Conservation (phyloP, 2,329 filamentous ascomycete species). For the Arthroderma sp. region DNA sequence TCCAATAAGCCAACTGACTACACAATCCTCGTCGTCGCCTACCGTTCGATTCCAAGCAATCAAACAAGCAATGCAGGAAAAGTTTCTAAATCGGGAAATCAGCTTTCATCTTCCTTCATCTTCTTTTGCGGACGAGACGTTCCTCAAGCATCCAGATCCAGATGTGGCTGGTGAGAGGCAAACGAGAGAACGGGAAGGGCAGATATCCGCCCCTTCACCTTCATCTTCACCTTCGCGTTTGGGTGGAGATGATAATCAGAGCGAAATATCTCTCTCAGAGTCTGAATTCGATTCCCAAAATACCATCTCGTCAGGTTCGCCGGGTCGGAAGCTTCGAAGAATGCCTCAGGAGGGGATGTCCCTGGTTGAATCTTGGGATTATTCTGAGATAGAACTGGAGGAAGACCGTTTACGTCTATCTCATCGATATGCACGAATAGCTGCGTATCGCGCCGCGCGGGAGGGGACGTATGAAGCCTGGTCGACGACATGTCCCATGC, state of each 20-base stretch:
- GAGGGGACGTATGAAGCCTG: constrained; percentile 32
- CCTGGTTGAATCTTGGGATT: no score
- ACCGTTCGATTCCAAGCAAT: constrained; percentile 8
- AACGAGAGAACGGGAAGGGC: constrained; percentile 1
- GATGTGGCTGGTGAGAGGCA: not conserved
- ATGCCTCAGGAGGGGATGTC: no score
- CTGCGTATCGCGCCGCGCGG: constrained; percentile 29
- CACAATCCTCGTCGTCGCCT: constrained; percentile 1
- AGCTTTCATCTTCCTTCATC: constrained; percentile 7
- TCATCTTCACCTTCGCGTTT: not conserved
- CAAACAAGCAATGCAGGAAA: constrained; percentile 8
- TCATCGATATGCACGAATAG: constrained; percentile 11
- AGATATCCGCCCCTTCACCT: not conserved
- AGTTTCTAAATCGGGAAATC: constrained; percentile 7
- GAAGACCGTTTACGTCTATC: not conserved
- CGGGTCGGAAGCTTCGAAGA: not conserved
- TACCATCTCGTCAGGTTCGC: not conserved
- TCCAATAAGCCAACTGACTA: not conserved
- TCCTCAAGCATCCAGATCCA: constrained; percentile 2
- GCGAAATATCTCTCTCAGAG: constrained; percentile 15
- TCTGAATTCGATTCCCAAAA: constrained; percentile 18
- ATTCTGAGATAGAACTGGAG: constrained; percentile 1
- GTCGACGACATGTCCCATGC: constrained; percentile 25
- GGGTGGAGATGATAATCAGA: constrained; percentile 2
- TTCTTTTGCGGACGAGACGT: not conserved